Evolutionary conservation across 345 rosid genomes (phyloP).

Genomic region (Arabidopsis thaliana): TAIR10.1 NC_003075.7:8910501-8911000

Average conservation of each 20-base stretch:
- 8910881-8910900: neutral
- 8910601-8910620: constrained; percentile 55
- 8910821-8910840: constrained; percentile 15
- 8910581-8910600: constrained; percentile 62
- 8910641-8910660: constrained; percentile 23
- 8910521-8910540: constrained; percentile 63
- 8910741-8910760: neutral
- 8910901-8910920: neutral
- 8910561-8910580: constrained; percentile 62
- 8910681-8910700: constrained; percentile 22
- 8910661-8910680: neutral
- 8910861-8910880: neutral
- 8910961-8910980: neutral
- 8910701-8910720: constrained; percentile 19
- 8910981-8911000: neutral
- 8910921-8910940: neutral
- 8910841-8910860: constrained; percentile 18
- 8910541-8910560: constrained; percentile 53
- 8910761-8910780: neutral
- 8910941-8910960: neutral
- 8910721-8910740: constrained; percentile 20
- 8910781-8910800: constrained; percentile 30
- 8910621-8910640: constrained; percentile 53
- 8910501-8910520: constrained; percentile 61
- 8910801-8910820: constrained; percentile 19